Conservation (phyloP, 2,329 filamentous ascomycete species). For the Calycina herbarum region DNA sequence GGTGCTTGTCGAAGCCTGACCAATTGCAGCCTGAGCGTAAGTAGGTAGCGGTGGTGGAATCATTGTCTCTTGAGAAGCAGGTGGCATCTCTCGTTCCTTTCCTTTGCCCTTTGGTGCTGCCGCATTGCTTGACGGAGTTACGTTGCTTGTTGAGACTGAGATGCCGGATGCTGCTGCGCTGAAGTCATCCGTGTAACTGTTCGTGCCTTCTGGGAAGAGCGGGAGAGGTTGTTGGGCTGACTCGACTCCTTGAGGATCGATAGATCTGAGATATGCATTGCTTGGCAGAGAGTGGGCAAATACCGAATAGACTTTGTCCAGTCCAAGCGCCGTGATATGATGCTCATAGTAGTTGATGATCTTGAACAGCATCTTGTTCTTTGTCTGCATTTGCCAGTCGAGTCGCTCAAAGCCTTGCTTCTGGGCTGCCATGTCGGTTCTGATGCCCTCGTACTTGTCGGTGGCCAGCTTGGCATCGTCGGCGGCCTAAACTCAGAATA, state of each 20-base stretch:
- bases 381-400: background rate
- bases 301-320: background rate
- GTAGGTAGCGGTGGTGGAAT: conserved; percentile 1
- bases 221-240: background rate
- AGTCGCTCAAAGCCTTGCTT: background rate
- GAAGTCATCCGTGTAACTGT: background rate
- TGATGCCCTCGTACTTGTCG: background rate
- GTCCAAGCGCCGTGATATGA: background rate
- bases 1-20: background rate
- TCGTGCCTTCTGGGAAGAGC: conserved; percentile 1
- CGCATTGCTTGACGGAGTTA: background rate
- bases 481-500: background rate
- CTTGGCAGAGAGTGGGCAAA: background rate
- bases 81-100: background rate
- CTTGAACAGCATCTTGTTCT: conserved; percentile 5
- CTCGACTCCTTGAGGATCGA: background rate
- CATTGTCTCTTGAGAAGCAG: too few relatives aligned
- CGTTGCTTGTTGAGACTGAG: background rate
- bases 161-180: background rate
- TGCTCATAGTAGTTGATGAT: background rate
- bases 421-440: background rate
- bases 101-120: background rate
- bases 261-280: background rate
- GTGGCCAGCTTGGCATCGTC: background rate
- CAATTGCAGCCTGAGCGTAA: background rate